phyloP scores from a whole-genome alignment of 2,329 filamentous ascomycete species.

The Paramyrothecium sp. region DNA sequence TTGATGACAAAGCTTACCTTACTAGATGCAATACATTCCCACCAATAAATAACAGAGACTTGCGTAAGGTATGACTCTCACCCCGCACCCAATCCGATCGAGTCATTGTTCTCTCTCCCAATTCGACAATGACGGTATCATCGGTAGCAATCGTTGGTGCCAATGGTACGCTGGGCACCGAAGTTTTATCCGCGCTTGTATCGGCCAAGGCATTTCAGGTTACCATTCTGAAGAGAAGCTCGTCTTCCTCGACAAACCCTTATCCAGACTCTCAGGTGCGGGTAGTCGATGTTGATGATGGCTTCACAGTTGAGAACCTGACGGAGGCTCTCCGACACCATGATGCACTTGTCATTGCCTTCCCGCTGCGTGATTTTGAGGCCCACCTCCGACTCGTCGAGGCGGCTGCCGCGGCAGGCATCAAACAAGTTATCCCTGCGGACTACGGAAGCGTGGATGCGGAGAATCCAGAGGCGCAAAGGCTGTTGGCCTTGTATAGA shows the following conservation, averaged over 20 bases:
- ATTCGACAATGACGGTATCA: too few species aligned
- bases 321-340: slow-evolving; percentile 49
- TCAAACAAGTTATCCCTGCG: slow-evolving; percentile 60
- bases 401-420: slow-evolving; percentile 57
- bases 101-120: too few species aligned
- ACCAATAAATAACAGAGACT: too few species aligned
- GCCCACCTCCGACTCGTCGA: slow-evolving; percentile 49
- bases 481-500: slow-evolving; percentile 29
- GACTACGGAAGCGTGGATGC: slow-evolving; percentile 49
- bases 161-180: slow-evolving; percentile 37
- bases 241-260: slow-evolving; percentile 24
- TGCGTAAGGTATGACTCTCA: too few species aligned
- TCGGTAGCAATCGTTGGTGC: slow-evolving; percentile 24
- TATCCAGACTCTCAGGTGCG: slow-evolving; percentile 12
- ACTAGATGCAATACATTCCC: too few species aligned
- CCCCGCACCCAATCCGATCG: too few species aligned
- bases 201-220: slow-evolving; percentile 42
- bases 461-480: slow-evolving; percentile 29
- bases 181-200: slow-evolving; percentile 35
- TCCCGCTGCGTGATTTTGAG: slow-evolving; percentile 41
- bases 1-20: too few species aligned
- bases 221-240: slow-evolving; percentile 51
- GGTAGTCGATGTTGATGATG: slow-evolving; percentile 23
- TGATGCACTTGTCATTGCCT: slow-evolving; percentile 51
- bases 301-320: slow-evolving; percentile 33